Evolutionary conservation across 352 stramenopile species (phyloP), one percentile per base, ranked within the genome.

Genomic region (Globisporangium heterothallicum): DNA sequence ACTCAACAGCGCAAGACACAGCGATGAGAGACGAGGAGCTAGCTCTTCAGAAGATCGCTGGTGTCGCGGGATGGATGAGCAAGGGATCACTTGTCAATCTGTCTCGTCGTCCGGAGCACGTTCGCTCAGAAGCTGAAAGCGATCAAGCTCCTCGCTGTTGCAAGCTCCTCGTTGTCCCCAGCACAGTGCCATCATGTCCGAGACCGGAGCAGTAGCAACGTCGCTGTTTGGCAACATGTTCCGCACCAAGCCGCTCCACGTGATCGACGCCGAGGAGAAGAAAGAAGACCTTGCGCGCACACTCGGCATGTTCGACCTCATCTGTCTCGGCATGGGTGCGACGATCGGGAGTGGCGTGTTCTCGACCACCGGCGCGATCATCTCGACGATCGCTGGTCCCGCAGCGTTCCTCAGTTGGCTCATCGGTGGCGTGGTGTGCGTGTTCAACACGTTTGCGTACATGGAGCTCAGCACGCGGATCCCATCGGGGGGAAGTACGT

Each of bases 311-410:
- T 84, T 85, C 52, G 87, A 97, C 65, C 59, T 97, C n/a, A 60
- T 96, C 19, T 81, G 63, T 44, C 72, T 96, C 46, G 87, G 87
- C 27, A 80, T 96, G 10, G 88, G 86, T 3, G 85, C 72, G 14
- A 97, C 88, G 0, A 70, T 97, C 5, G 88, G 88, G 4, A 82
- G 61, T 41, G 88, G 86, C n/a, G 67, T 97, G 4, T 97, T 96
- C 63, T 78, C 67, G 26, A 80, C 67, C 6, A 64, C 67, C 9
- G 68, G 67, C 16, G 22, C 54, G 4, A 53, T 96, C 8, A 72
- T 96, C 48, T 54, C 48, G 22, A 36, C 34, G 21, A 45, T 35
- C 14, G 48, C 48, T 4, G 48, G 48, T 9, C 48, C 48, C 0
- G 34, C 34, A 1, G 48, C 48, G 3, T 21, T 54, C 8, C 14